Evolutionary conservation across 2,329 filamentous ascomycete genomes (phyloP), one percentile per base, ranked within the genome.

Genomic region (Biscogniauxia mediterranea): DNA sequence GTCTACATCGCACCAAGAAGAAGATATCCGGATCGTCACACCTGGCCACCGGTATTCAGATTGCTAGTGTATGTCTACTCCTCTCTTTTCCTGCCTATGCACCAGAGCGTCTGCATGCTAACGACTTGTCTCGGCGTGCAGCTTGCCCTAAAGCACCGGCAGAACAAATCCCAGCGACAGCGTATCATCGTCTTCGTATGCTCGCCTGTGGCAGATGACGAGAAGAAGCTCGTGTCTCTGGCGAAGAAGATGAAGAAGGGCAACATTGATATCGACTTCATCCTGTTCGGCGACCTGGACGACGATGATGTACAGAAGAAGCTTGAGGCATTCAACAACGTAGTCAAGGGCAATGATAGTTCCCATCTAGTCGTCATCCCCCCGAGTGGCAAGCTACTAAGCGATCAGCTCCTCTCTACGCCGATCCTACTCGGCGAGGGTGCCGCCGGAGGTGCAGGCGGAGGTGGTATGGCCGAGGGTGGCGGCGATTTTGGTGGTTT

Each of bases 181-280:
- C 91, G 95, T 68, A 96, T 99, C 83, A 90, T 99, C 78, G 93
- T 96, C 63, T 97, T 99, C 77, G 90, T 93, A 66, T 99, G 95
- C 84, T 97, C 93, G 51, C 91, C 93, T 26, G 89, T 98, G 73
- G 85, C 88, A 64, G 95, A 99, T 74, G 89, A 92, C 66, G 91
- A 97, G 77, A 95, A 95, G 80, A 87, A 90, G 58, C 86, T 99
- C 56, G 85, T 93, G 64, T 91, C 92, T 74, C 85, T 99, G 28
- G 93, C 95, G 52, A 96, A 95, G 82, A 96, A 95, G 81, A 96
- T 98, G 93, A 98, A 98, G 87, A 99, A 99, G 85, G 90, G 89
- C 77, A 94, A 91, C 73, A 91, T 97, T 63, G 91, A 89, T 64
- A 91, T 99, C 73, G 95, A 99, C 77, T 94, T 99, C 73, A 86